Conservation (phyloP, 78 protist genomes). For the Planoprotostelium fungivorum region DNA sequence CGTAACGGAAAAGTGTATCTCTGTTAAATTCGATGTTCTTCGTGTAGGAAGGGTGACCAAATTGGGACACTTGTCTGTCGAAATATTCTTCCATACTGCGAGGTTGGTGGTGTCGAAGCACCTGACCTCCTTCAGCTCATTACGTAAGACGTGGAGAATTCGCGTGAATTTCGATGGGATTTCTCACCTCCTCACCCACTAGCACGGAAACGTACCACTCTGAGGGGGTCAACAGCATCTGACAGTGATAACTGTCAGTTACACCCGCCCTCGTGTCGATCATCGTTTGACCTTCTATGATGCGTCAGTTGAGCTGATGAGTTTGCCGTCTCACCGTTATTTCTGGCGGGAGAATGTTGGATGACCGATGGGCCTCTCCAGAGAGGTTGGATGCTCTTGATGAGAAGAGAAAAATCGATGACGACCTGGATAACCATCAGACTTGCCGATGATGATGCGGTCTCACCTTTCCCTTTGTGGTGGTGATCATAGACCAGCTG, state of each 20-base stretch:
- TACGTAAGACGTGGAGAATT: no score
- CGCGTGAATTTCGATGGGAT: neutral
- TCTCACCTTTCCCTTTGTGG: neutral
- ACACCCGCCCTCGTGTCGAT: no score
- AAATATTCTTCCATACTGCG: neutral
- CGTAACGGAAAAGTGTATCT: neutral
- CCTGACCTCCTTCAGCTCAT: neutral
- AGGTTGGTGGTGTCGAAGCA: neutral
- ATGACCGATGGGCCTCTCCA: neutral
- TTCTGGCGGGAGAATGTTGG: neutral
- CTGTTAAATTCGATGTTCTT: neutral
- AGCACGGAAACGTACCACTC: neutral
- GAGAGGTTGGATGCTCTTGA: neutral
- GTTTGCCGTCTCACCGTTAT: no score
- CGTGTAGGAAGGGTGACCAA: neutral
- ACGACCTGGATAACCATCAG: neutral
- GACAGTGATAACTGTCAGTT: neutral
- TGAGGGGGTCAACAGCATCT: neutral
- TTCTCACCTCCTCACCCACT: neutral
- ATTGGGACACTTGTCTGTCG: neutral
- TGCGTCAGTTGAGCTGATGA: neutral
- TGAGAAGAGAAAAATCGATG: neutral
- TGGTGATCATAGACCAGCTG: neutral
- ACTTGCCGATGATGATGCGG: neutral
- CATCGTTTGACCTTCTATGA: neutral